A percentile compares a stretch with the other conserved stretches of the same genome.
Conservation (phyloP, 768 basidiomycete species). For the Pisolithus sp. region DNA sequence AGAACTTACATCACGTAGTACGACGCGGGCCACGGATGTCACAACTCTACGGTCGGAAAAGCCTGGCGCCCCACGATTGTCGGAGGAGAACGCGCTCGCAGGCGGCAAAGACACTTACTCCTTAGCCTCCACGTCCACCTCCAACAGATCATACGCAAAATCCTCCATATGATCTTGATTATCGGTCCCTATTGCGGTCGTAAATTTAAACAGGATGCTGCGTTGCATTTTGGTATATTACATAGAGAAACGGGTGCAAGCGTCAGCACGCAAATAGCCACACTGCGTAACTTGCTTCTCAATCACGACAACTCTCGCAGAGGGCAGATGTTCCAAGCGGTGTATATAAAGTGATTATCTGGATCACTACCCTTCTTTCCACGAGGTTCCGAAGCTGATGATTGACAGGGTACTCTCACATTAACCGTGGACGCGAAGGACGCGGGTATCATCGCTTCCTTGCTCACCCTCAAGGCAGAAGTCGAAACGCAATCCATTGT, state of each 20-base stretch:
- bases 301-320: conserved; percentile 19
- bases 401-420: conserved; percentile 47
- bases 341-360: conserved; percentile 29
- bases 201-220: conserved; percentile 32
- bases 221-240: conserved; percentile 53
- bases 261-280: conserved; percentile 58
- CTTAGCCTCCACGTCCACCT: conserved; percentile 25
- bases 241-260: conserved; percentile 31
- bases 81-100: not conserved
- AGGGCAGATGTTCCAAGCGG: conserved; percentile 29
- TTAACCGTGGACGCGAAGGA: conserved; percentile 63
- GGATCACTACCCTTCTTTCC: not conserved
- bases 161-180: conserved; percentile 65
- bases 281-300: conserved; percentile 44
- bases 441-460: conserved; percentile 69
- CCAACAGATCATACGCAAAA: conserved; percentile 57
- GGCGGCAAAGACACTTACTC: not conserved
- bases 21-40: not conserved
- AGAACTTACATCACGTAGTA: no score
- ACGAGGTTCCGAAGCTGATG: conserved; percentile 5
- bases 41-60: not conserved
- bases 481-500: conserved; percentile 34
- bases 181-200: conserved; percentile 43
- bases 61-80: not conserved
- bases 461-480: conserved; percentile 55